phyloP scores from a whole-genome alignment of 202 grass and related monocot genomes.

The Zoysia matrella region DNA sequence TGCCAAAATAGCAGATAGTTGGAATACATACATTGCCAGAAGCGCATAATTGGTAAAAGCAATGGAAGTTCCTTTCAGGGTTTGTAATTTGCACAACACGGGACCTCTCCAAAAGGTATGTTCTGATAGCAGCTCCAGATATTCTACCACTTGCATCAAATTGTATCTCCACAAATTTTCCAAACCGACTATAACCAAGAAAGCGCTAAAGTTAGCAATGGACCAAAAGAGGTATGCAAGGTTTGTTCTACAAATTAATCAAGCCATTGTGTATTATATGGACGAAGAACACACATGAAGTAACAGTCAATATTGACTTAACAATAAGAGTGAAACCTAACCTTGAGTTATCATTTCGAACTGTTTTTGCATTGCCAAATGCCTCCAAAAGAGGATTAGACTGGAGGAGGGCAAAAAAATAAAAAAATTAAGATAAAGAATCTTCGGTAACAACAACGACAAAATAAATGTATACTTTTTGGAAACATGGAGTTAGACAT shows the following conservation, averaged over 20 bases:
- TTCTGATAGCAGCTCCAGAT: conserved; percentile 78
- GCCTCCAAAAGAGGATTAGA: conserved; percentile 98
- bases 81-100: conserved; percentile 96
- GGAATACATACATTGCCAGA: conserved; percentile 76
- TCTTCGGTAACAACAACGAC: not conserved
- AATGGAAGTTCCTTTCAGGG: conserved; percentile 98
- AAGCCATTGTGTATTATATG: conserved; percentile 25
- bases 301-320: conserved; percentile 4
- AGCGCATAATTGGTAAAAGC: conserved; percentile 97
- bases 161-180: conserved; percentile 99
- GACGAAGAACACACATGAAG: conserved; percentile 4
- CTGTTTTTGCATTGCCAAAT: conserved; percentile 99
- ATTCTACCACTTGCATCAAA: conserved; percentile 96
- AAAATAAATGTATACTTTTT: conserved; percentile 32
- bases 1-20: not conserved
- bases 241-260: conserved; percentile 13
- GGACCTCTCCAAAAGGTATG: conserved; percentile 63
- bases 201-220: conserved; percentile 25
- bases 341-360: conserved; percentile 98
- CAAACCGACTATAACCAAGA: conserved; percentile 83
- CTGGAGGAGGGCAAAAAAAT: conserved; percentile 50
- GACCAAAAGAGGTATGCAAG: not conserved
- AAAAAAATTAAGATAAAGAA: conserved; percentile 28
- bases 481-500: conserved; percentile 20
- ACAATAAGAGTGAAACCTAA: conserved; percentile 45